Base-by-base conservation (phyloP, 768 basidiomycete genomes). In the Polyporus arcularius region DNA sequence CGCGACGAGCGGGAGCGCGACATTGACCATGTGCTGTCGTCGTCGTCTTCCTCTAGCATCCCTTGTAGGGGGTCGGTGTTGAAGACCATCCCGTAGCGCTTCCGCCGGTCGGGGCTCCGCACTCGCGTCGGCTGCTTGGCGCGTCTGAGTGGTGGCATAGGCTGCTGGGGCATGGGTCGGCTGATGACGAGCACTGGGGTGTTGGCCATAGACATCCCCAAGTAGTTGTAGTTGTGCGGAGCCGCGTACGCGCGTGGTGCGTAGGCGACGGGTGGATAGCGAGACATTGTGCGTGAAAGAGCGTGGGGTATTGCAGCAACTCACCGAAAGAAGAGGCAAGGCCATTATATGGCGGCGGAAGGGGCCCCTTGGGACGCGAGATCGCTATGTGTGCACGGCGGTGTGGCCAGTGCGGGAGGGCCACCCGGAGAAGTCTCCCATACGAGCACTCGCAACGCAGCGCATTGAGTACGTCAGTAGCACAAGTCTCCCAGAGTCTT, bases 11-110 rank as follows among this genome's bases (percentile, higher is more conserved):
- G 62, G 48, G 56, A 55, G 57, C 63, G 55, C 46, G 63, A 60
- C 59, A 64, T 60, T 7, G 63, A 60, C 63, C 63, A 64, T 40
- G 55, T 61, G 57, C 58, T 64, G 38, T 60, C 56, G 15, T 40
- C 56, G 48, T 55, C 63, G 26, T 64, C 62, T 43, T 63, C 62
- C 8, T 51, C 53, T 47, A 30, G 48, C 47, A 45, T 39, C 15
- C 43, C 53, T 4, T 38, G 38, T 12, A 59, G 57, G 21, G 63
- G 52, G 53, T 60, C 48, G 12, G 26, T 42, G 30, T 38, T 49
- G 56, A 60, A 60, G 35, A 58, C 28, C 59, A 57, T 40, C 5
- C 58, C 56, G 49, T 60, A 58, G 12, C 56, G 56, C 40, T 57
- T 60, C 48, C 38, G n/a, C 12, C 59, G 59, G 53, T 60, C 52